Base-by-base conservation (phyloP, 306 rosid species). In the Pyrus bretschneideri region DNA sequence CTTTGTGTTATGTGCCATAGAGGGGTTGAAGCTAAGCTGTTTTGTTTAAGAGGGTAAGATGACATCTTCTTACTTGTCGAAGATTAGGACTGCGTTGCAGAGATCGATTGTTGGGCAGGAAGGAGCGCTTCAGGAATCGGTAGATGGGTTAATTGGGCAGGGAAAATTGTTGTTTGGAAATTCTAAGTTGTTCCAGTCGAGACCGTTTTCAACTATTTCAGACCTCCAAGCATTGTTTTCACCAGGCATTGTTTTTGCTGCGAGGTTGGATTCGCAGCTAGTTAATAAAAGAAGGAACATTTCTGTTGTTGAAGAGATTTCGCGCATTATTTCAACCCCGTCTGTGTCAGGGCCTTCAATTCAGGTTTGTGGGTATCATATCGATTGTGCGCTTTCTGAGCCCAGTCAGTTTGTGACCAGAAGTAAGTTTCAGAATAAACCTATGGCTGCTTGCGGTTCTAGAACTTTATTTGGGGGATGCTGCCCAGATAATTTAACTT, bases 291-390 rank as follows among this genome's bases (percentile, higher is more conserved):
- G 80, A 45, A 86, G 81, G 85, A 80, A 83, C 10, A 81, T 92
- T 62, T 87, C 97, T 42, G 89, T 85, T 30, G 93, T 88, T 71
- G 97, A 90, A 73, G 86, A 93, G 4, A 52, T 91, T 25, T 96
- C 97, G 0, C 87, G 97, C 2, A 86, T 96, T 1, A 74, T 91
- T 61, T 92, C 93, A 30, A 77, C 73, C 69, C 97, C 97, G 0
- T 92, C 97, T 27, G 88, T 88, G 29, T 90, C 88, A 0, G 93
- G 92, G 73, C 97, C 96, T 64, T 84, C 93, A 0, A 49, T 88
- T 33, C 96, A 90, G 85, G 85, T 66, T 72, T 86, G 93, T 72
- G 89, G 93, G 27, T 92, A 88, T 81, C 99, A 86, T 25, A 82
- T 87, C 79, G 90, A 87, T 78, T 70, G 86, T 30, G 81, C 74